Conservation (phyloP, 805 yeast species). For the Yamadazyma kitorensis region DNA sequence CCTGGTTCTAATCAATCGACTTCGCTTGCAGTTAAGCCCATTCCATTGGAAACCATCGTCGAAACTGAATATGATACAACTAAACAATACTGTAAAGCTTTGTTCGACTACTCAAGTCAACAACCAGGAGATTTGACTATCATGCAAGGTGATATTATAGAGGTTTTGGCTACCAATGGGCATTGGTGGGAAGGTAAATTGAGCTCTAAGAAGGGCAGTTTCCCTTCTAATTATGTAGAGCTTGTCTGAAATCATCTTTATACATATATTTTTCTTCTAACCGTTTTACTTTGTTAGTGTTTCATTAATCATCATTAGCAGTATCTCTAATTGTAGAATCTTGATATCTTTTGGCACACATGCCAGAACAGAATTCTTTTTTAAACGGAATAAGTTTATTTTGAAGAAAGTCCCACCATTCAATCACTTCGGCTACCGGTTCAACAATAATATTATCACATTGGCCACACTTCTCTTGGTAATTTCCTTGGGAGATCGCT, state of each 20-base stretch:
- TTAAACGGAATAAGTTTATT: slow-evolving; percentile 51
- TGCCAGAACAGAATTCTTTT: slow-evolving; percentile 53
- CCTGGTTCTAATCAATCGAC: too few relatives aligned
- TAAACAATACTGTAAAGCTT: slow-evolving; percentile 46
- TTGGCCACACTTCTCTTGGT: slow-evolving; percentile 51
- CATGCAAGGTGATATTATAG: slow-evolving; percentile 41
- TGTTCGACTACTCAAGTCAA: slow-evolving; percentile 34
- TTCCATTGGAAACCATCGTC: too few relatives aligned
- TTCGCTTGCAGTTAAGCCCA: too few relatives aligned
- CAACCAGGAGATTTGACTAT: slow-evolving; percentile 44
- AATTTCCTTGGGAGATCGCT: slow-evolving; percentile 51
- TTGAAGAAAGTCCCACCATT: slow-evolving; percentile 65
- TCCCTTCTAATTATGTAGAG: slow-evolving; percentile 31
- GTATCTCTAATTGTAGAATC: slow-evolving; percentile 2
- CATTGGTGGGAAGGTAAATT: slow-evolving; percentile 39
- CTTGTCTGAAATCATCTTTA: background rate
- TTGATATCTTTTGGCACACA: slow-evolving; percentile 36
- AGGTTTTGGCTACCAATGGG: slow-evolving; percentile 27
- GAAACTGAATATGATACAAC: too few relatives aligned
- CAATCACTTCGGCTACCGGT: slow-evolving; percentile 56
- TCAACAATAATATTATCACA: slow-evolving; percentile 51
- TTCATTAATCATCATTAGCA: slow-evolving; percentile 6
- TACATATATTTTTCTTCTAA: background rate
- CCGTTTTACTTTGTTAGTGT: background rate
- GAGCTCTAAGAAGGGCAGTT: slow-evolving; percentile 20